These are phyloP conservation scores for Calonectria naviculata DNA, from an alignment of 2,329 filamentous ascomycete species.

Conservation along the genomic window DNA sequence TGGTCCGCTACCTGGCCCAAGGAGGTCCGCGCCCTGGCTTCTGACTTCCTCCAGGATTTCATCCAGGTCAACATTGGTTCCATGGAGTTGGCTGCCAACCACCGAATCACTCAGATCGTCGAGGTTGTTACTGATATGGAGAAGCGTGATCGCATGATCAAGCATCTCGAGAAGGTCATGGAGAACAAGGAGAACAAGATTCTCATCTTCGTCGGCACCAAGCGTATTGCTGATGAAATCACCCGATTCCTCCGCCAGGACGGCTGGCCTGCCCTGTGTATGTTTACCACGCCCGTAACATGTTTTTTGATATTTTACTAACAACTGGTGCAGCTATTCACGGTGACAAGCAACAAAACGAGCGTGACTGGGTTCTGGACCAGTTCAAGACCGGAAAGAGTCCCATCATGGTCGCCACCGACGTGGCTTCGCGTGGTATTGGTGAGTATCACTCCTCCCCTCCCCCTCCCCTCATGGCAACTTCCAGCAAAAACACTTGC, in stretches of 20 bases:
- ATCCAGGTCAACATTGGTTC: slow-evolving; percentile 99
- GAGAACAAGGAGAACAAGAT: slow-evolving; percentile 96
- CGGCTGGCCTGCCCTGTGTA: slow-evolving; percentile 96
- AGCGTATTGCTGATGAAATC: slow-evolving; percentile 97
- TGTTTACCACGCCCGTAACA: slow-evolving; percentile 56
- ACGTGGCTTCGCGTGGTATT: slow-evolving; percentile 99
- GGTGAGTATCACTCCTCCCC: slow-evolving; percentile 83
- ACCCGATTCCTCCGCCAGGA: slow-evolving; percentile 97
- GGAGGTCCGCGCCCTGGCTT: slow-evolving; percentile 92
- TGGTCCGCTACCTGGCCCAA: slow-evolving; percentile 99
- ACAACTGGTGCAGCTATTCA: slow-evolving; percentile 78
- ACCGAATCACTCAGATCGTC: slow-evolving; percentile 97
- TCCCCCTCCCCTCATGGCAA: slow-evolving; percentile 61
- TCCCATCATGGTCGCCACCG: slow-evolving; percentile 99
- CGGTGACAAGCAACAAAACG: slow-evolving; percentile 99
- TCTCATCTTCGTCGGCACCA: slow-evolving; percentile 92
- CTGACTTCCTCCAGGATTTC: slow-evolving; percentile 93
- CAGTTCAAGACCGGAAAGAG: slow-evolving; percentile 99
- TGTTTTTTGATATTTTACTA: slow-evolving; percentile 43
- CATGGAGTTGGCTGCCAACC: slow-evolving; percentile 94
- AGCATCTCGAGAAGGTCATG: slow-evolving; percentile 98
- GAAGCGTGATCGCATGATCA: slow-evolving; percentile 97
- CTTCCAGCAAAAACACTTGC: slow-evolving; percentile 67
- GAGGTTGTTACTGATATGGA: slow-evolving; percentile 97
- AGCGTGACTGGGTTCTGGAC: slow-evolving; percentile 99